phyloP scores from a whole-genome alignment of 495 filamentous ascomycete genomes.

The Talaromyces liani region DNA sequence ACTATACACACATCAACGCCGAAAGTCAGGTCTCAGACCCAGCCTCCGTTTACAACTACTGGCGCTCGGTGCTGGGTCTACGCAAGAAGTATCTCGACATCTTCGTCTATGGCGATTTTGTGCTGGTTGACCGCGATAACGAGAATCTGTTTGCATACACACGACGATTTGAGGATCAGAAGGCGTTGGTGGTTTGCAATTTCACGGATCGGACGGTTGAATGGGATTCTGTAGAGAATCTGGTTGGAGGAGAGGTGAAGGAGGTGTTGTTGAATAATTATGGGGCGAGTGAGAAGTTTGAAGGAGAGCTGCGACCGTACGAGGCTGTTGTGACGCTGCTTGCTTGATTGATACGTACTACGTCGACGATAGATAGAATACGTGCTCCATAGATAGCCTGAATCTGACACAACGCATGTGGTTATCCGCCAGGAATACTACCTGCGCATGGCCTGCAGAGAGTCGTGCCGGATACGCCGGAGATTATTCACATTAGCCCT shows the following conservation, averaged over 20 bases:
- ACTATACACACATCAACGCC: slow-evolving; percentile 44
- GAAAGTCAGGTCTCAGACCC: slow-evolving; percentile 37
- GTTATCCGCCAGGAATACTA: too few species aligned
- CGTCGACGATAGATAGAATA: too few species aligned
- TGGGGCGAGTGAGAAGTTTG: slow-evolving; percentile 17
- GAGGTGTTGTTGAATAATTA: slow-evolving; percentile 38
- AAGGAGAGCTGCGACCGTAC: slow-evolving; percentile 27
- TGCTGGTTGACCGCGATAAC: slow-evolving; percentile 36
- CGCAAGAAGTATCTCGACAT: slow-evolving; percentile 48
- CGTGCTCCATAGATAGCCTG: too few species aligned
- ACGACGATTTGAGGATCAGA: slow-evolving; percentile 32
- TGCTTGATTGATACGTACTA: background rate
- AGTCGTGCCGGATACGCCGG: too few species aligned
- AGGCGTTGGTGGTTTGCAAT: slow-evolving; percentile 44
- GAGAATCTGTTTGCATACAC: slow-evolving; percentile 42
- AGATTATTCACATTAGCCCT: too few species aligned
- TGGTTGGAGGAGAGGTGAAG: slow-evolving; percentile 20
- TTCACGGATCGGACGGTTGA: slow-evolving; percentile 33
- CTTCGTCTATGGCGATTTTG: slow-evolving; percentile 57
- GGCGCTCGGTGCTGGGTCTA: slow-evolving; percentile 42
- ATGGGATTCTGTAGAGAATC: slow-evolving; percentile 33
- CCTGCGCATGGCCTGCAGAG: too few species aligned
- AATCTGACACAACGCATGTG: too few species aligned
- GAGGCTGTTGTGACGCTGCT: slow-evolving; percentile 30
- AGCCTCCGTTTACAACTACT: slow-evolving; percentile 44